A percentile compares a stretch with the other conserved stretches of the same genome.
Evolutionary conservation across 73 alveolate genomes (phyloP).

Genomic region (Loxodes magnus): DNA sequence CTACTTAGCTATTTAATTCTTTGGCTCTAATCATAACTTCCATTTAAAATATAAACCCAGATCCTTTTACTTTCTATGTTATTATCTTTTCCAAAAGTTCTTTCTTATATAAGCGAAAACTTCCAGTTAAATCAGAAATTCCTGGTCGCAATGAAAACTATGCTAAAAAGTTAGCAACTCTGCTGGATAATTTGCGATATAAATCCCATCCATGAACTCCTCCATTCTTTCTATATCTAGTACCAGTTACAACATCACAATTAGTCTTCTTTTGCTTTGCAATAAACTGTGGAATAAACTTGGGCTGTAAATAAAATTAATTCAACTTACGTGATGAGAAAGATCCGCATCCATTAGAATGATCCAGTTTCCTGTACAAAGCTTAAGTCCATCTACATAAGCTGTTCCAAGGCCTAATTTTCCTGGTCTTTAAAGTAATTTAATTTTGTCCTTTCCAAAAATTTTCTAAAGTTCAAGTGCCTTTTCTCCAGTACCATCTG

Average conservation of each 20-base stretch:
- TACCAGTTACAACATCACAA: constrained; percentile 92
- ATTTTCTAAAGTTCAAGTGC: constrained; percentile 68
- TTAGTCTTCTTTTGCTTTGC: constrained; percentile 64
- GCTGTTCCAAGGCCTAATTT: constrained; percentile 98
- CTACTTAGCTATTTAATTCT: constrained; percentile 44
- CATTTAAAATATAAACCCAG: constrained; percentile 97
- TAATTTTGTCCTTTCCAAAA: constrained; percentile 73
- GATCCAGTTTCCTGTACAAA: constrained; percentile 78
- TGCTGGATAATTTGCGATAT: constrained; percentile 74
- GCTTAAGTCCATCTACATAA: constrained; percentile 85
- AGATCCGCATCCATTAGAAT: constrained; percentile 97
- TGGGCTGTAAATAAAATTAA: too few relatives aligned
- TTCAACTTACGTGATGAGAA: constrained; percentile 96
- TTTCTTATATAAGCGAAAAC: constrained; percentile 84
- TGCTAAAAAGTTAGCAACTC: constrained; percentile 97
- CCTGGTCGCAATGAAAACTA: constrained; percentile 63
- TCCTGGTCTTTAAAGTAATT: constrained; percentile 81
- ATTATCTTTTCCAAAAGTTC: constrained; percentile 72
- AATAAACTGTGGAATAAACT: constrained; percentile 43
- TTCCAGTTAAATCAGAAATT: constrained; percentile 93
- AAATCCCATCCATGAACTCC: constrained; percentile 98
- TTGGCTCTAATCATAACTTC: constrained; percentile 90
- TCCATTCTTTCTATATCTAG: constrained; percentile 84
- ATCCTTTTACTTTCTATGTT: constrained; percentile 54
- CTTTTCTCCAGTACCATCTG: constrained; percentile 89